Conservation (phyloP, 129 eudicot genomes). For the Centella asiatica region DNA sequence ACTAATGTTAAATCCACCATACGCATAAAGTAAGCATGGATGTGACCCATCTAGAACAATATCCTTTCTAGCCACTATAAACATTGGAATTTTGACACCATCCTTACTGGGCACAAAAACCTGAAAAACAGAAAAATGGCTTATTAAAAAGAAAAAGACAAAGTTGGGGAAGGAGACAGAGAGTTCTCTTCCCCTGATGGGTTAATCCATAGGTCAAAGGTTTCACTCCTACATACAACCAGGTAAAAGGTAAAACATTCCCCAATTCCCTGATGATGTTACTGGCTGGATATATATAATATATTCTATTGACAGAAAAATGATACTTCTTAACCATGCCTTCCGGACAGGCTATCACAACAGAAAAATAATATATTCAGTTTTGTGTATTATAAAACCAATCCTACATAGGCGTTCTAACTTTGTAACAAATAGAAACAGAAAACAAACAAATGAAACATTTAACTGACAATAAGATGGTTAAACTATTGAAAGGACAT, state of each 20-base stretch:
- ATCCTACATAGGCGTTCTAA: background rate
- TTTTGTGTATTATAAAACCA: background rate
- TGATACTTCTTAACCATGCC: no score
- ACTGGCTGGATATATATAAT: background rate
- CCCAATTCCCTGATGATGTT: background rate
- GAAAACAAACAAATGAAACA: background rate
- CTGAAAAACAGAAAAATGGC: conserved; percentile 19
- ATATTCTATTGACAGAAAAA: no score
- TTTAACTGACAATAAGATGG: background rate
- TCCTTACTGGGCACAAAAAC: conserved; percentile 79
- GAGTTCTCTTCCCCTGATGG: background rate
- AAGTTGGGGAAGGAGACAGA: background rate
- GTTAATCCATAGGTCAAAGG: background rate
- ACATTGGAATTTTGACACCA: conserved; percentile 58
- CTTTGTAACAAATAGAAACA: background rate
- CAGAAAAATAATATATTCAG: no score
- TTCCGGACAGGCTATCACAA: no score
- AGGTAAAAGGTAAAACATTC: background rate
- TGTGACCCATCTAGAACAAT: conserved; percentile 63
- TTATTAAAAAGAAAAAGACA: background rate
- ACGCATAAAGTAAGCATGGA: conserved; percentile 76
- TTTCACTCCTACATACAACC: background rate
- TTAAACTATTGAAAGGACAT: background rate
- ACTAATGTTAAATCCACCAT: conserved; percentile 87
- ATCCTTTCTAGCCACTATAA: conserved; percentile 72